A percentile compares a stretch with the other conserved stretches of the same genome.
Conservation (phyloP, 495 filamentous ascomycete species). For the Massariosphaeria phaeospora region DNA sequence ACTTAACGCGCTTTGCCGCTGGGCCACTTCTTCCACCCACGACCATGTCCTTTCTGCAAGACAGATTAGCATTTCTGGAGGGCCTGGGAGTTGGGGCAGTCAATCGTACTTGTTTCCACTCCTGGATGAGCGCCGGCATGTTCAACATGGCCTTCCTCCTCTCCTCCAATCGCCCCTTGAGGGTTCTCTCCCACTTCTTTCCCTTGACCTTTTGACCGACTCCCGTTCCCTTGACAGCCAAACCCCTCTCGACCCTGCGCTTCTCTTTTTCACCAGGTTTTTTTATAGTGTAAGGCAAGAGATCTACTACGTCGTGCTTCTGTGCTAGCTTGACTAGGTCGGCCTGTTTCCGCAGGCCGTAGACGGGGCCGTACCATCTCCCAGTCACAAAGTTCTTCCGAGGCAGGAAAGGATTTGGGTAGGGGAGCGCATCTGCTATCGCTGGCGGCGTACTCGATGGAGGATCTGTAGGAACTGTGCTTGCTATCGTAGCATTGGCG, state of each 20-base stretch:
- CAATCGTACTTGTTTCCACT: constrained; percentile 93
- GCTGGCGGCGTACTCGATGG: constrained; percentile 22
- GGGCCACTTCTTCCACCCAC: constrained; percentile 89
- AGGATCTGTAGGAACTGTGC: constrained; percentile 12
- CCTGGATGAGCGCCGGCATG: constrained; percentile 83
- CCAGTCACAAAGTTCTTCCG: constrained; percentile 65
- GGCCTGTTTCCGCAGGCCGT: constrained; percentile 80
- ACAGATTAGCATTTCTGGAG: constrained; percentile 29
- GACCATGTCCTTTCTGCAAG: constrained; percentile 71
- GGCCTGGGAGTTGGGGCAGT: too few species aligned
- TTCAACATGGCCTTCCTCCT: constrained; percentile 85
- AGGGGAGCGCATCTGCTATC: constrained; percentile 36
- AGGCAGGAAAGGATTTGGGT: constrained; percentile 71
- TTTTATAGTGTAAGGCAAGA: constrained; percentile 76
- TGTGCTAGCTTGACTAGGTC: constrained; percentile 84
- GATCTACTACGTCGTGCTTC: constrained; percentile 72
- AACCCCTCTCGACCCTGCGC: constrained; percentile 63
- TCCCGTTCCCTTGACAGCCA: constrained; percentile 84
- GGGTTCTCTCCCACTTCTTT: constrained; percentile 81
- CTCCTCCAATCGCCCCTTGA: constrained; percentile 79
- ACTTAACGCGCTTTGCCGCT: too few species aligned
- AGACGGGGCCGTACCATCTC: constrained; percentile 73
- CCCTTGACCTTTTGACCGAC: constrained; percentile 92
- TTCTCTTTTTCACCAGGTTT: constrained; percentile 62
- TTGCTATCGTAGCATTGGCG: constrained; percentile 28